phyloP scores from a whole-genome alignment of 305 asterid genomes.

The Plantago coronopus region DNA sequence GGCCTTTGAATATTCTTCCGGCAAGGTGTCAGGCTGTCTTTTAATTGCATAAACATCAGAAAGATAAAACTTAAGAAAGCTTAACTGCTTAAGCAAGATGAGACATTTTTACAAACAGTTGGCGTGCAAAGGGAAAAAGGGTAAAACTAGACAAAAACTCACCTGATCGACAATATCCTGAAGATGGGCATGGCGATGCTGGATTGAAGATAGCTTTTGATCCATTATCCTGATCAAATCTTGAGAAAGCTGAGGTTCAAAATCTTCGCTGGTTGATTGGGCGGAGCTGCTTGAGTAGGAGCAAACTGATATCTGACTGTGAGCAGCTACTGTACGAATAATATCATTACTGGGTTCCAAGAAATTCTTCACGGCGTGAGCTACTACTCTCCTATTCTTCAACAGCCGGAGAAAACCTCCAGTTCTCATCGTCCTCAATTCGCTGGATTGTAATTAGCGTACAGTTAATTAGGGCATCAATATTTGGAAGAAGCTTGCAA shows the following conservation, averaged over 20 bases:
- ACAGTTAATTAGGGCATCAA: too few relatives aligned
- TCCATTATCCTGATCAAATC: slow-evolving; percentile 82
- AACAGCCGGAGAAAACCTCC: slow-evolving; percentile 3
- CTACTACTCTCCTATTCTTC: neutral
- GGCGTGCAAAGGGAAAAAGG: neutral
- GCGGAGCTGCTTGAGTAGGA: slow-evolving; percentile 7
- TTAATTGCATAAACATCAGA: slow-evolving; percentile 23
- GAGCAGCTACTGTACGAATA: neutral
- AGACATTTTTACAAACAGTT: slow-evolving; percentile 26
- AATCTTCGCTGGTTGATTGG: slow-evolving; percentile 28
- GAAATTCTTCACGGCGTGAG: neutral
- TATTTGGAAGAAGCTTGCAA: too few relatives aligned
- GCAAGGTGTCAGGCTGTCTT: slow-evolving; percentile 73
- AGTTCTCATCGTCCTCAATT: slow-evolving; percentile 8
- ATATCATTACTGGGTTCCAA: neutral
- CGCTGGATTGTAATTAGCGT: too few relatives aligned
- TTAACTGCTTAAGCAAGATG: slow-evolving; percentile 9
- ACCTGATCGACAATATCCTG: slow-evolving; percentile 59
- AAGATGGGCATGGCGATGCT: slow-evolving; percentile 57
- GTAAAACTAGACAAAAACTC: neutral
- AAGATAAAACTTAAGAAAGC: neutral
- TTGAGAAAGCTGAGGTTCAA: slow-evolving; percentile 52
- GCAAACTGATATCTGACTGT: neutral
- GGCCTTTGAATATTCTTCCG: slow-evolving; percentile 66
- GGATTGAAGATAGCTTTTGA: slow-evolving; percentile 55